Evolutionary conservation across 106 monocot genomes (phyloP).

Genomic region (Alisma plantagoaquatica): DNA sequence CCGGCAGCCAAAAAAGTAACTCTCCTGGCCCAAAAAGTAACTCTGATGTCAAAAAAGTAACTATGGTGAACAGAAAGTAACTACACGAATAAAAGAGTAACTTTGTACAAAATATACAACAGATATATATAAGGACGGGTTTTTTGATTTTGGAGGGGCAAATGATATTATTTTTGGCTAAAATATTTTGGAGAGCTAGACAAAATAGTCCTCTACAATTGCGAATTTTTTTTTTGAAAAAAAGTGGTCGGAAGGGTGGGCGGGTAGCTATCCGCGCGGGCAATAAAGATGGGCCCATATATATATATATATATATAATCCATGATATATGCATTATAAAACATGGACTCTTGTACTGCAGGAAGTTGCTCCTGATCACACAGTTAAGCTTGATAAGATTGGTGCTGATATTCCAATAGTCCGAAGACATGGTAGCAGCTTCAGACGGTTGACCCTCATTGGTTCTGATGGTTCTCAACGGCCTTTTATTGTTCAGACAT

Average conservation of each 20-base stretch:
- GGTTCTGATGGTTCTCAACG: conserved; percentile 99
- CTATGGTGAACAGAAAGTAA: too few species aligned
- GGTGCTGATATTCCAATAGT: conserved; percentile 95
- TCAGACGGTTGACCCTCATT: conserved; percentile 85
- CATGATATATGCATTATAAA: neutral
- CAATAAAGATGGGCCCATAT: neutral
- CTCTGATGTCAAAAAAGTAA: too few species aligned
- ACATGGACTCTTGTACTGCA: conserved; percentile 9
- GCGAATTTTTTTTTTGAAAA: neutral
- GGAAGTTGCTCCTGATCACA: conserved; percentile 99
- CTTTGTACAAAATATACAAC: too few species aligned
- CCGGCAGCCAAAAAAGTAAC: too few species aligned
- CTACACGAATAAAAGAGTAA: too few species aligned
- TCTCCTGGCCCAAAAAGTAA: too few species aligned
- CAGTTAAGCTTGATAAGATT: conserved; percentile 84
- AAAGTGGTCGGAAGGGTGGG: neutral
- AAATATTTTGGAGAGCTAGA: too few species aligned
- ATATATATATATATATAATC: neutral
- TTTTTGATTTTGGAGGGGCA: too few species aligned
- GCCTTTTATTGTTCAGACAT: conserved; percentile 98
- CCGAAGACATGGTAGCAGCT: conserved; percentile 91
- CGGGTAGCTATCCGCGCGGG: neutral
- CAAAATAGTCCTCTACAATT: too few species aligned
- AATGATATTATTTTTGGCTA: too few species aligned
- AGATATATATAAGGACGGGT: too few species aligned